These are phyloP conservation scores for Prunus mira DNA, from an alignment of 306 rosid species.

Conservation along the genomic window DNA sequence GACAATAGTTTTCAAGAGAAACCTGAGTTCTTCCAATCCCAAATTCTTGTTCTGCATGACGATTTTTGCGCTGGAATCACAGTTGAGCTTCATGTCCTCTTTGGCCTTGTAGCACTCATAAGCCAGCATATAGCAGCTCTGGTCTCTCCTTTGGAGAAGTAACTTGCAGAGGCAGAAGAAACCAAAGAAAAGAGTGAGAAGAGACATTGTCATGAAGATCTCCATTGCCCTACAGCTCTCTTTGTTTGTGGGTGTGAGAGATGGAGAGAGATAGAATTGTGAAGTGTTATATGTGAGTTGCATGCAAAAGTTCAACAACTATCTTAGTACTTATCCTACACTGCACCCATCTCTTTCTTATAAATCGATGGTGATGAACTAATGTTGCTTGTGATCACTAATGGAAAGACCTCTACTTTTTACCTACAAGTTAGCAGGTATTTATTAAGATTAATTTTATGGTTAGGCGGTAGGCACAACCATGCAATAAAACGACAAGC, in stretches of 20 bases:
- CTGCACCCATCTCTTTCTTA: background rate
- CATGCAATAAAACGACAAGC: too few relatives aligned
- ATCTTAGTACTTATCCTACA: background rate
- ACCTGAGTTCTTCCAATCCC: conserved; percentile 59
- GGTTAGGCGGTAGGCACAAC: background rate
- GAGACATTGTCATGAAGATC: conserved; percentile 22
- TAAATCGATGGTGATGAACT: background rate
- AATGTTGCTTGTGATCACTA: background rate
- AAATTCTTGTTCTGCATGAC: conserved; percentile 54
- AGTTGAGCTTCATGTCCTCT: conserved; percentile 50
- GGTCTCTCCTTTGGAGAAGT: conserved; percentile 43
- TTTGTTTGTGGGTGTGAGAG: background rate
- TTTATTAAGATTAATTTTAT: too few relatives aligned
- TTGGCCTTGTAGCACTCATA: conserved; percentile 68
- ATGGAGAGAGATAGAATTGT: background rate
- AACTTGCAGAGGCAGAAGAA: conserved; percentile 28
- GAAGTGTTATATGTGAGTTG: background rate
- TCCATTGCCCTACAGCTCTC: conserved; percentile 33
- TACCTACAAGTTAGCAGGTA: background rate
- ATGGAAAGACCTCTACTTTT: background rate
- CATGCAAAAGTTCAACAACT: background rate
- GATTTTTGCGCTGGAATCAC: conserved; percentile 42
- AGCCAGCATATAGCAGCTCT: conserved; percentile 62
- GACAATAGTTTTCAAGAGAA: conserved; percentile 58
- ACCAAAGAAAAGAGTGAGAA: conserved; percentile 34